These are phyloP conservation scores for Akanthomyces uredinophilus DNA, from an alignment of 2,329 filamentous ascomycete species.

Conservation along the genomic window DNA sequence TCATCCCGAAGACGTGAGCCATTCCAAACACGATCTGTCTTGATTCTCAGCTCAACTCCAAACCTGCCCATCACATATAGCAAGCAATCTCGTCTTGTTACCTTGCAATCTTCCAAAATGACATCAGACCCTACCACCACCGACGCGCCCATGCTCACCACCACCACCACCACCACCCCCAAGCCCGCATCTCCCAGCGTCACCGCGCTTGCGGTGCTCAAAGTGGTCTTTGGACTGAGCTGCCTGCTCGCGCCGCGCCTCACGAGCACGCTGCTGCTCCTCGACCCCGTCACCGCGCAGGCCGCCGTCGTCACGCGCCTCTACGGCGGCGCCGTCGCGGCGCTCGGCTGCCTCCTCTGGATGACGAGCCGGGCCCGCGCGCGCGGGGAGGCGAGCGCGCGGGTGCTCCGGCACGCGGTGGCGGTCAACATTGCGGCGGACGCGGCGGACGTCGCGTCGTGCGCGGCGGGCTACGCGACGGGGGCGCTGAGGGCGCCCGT, in stretches of 20 bases:
- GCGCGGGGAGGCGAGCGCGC: not conserved
- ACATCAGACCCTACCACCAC: too few relatives aligned
- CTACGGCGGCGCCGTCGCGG: not conserved
- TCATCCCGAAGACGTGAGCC: too few relatives aligned
- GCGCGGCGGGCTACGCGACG: not conserved
- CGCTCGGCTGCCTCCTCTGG: not conserved
- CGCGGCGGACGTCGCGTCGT: not conserved
- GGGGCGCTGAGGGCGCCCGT: not conserved
- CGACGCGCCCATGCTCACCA: too few relatives aligned
- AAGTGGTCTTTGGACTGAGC: not conserved
- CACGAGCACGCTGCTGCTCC: not conserved
- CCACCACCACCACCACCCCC: too few relatives aligned
- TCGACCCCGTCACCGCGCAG: not conserved
- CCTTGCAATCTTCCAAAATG: too few relatives aligned
- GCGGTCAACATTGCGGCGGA: not conserved
- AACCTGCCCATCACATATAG: too few relatives aligned
- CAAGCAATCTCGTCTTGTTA: too few relatives aligned
- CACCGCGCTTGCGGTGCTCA: not conserved
- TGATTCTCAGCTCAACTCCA: too few relatives aligned
- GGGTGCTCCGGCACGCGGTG: not conserved
- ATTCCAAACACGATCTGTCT: too few relatives aligned
- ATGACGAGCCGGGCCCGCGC: not conserved
- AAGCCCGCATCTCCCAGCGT: too few relatives aligned
- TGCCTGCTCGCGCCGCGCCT: not conserved
- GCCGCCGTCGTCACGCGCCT: not conserved